Base-by-base conservation (phyloP, 2,329 filamentous ascomycete genomes). In the Chalara sp. region DNA sequence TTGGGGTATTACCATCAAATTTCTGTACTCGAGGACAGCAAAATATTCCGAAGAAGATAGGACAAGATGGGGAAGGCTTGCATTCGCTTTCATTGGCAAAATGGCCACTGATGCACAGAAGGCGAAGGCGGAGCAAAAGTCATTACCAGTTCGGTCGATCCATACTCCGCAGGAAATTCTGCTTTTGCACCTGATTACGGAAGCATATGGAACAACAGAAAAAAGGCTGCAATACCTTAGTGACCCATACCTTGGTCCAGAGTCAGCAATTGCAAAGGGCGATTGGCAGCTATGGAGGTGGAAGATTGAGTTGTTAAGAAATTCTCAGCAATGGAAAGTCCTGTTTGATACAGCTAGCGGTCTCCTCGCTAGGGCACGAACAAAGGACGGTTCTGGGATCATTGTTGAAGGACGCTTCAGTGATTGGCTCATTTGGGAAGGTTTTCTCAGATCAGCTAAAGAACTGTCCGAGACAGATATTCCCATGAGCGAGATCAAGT, bases 371-470 rank as follows among this genome's bases (percentile, higher is more conserved):
- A 54, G 62, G 43, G 59, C 64, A 33, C 60, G 64, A 3, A 62
- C 62, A 21, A 62, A 59, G 42, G 55, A 65, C 50, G 49, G 53
- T 6, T 52, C 52, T 29, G 59, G 60, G 2, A 48, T 62, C 30
- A 53, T 65, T 32, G 28, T 56, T 8, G 63, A 67, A 48, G 48
- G 60, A 39, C 52, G 58, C 46, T 57, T 64, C 33, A 56, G 60
- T 52, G 65, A 67, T 44, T 67, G 62, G 63, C 51, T 60, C 21
- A 62, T 67, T 4, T 67, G 65, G 65, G 51, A 61, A 40, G 57
- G 59, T 5, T 63, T 60, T 39, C 57, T 66, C 35, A 46, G 49
- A 29, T 63, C 64, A 8, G 61, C 61, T 35, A 50, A 53, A 28
- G 52, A 60, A 32, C 49, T 64, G 11, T 48, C 53, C 39, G 47